Percentiles rank a stretch among this genome's conserved stretches.
phyloP scores from a whole-genome alignment of 2,329 filamentous ascomycete genomes.

The Calonectria pteridis region DNA sequence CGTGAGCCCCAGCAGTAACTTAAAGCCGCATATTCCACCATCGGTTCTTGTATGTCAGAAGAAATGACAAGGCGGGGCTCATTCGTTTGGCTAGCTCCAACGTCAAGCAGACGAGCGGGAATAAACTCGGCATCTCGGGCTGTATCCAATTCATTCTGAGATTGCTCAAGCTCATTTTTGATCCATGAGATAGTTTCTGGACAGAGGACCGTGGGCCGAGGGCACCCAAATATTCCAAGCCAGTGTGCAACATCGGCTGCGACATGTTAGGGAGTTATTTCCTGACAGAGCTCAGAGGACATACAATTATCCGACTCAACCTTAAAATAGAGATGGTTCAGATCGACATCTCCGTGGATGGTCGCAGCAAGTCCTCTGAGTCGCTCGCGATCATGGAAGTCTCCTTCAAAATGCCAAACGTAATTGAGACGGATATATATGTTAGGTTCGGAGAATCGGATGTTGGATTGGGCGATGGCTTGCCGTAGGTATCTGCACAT shows the following conservation, averaged over 20 bases:
- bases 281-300: no score
- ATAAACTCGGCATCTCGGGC: not conserved
- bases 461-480: not conserved
- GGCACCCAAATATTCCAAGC: not conserved
- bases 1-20: not conserved
- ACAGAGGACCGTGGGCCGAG: not conserved
- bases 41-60: not conserved
- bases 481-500: not conserved
- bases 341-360: not conserved
- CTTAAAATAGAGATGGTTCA: not conserved
- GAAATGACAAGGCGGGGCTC: not conserved
- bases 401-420: not conserved
- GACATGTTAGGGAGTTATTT: not conserved
- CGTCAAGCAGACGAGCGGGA: not conserved
- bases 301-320: not conserved
- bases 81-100: not conserved
- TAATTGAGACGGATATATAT: not conserved
- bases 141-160: not conserved
- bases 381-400: not conserved
- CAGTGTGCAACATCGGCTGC: not conserved
- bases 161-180: not conserved
- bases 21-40: not conserved
- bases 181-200: not conserved
- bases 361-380: not conserved
- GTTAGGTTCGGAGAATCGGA: not conserved